These are phyloP conservation scores for Aphanomyces cochlioides DNA, from an alignment of 352 stramenopile species.

Conservation along the genomic window DNA sequence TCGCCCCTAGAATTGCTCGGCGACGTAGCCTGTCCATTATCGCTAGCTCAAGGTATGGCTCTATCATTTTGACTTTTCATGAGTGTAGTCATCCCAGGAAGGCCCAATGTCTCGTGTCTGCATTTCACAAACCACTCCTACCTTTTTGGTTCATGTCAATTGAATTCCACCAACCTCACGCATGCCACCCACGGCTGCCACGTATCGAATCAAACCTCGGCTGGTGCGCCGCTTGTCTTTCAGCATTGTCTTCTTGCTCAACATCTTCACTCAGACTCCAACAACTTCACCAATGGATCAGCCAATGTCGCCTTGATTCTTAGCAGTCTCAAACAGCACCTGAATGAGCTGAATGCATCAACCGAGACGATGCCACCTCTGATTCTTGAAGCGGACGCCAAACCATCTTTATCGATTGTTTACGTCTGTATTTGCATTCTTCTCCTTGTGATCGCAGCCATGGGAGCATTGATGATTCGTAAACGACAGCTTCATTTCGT, in stretches of 20 bases:
- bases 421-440: slow-evolving; percentile 59
- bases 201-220: slow-evolving; percentile 42
- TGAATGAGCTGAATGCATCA: too few relatives aligned
- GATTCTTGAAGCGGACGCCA: too few relatives aligned
- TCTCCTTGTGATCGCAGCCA: slow-evolving; percentile 41
- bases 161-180: slow-evolving; percentile 1
- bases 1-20: too few relatives aligned
- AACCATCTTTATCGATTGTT: slow-evolving; percentile 24
- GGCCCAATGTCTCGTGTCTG: slow-evolving; percentile 43
- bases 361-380: too few relatives aligned
- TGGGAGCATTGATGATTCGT: slow-evolving; percentile 52
- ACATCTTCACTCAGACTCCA: background rate
- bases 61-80: background rate
- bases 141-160: slow-evolving; percentile 25
- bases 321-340: slow-evolving; percentile 50
- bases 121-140: slow-evolving; percentile 44
- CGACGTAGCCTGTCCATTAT: too few relatives aligned
- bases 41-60: too few relatives aligned
- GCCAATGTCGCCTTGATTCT: slow-evolving; percentile 54
- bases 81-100: background rate
- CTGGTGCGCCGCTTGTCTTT: slow-evolving; percentile 51
- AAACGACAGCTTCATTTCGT: slow-evolving; percentile 22
- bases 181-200: slow-evolving; percentile 52
- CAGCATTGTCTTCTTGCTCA: slow-evolving; percentile 35
- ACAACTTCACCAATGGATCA: slow-evolving; percentile 14